These are phyloP conservation scores for Mollisia scopiformis DNA, from an alignment of 2,329 filamentous ascomycete species.

Conservation along the genomic window DNA sequence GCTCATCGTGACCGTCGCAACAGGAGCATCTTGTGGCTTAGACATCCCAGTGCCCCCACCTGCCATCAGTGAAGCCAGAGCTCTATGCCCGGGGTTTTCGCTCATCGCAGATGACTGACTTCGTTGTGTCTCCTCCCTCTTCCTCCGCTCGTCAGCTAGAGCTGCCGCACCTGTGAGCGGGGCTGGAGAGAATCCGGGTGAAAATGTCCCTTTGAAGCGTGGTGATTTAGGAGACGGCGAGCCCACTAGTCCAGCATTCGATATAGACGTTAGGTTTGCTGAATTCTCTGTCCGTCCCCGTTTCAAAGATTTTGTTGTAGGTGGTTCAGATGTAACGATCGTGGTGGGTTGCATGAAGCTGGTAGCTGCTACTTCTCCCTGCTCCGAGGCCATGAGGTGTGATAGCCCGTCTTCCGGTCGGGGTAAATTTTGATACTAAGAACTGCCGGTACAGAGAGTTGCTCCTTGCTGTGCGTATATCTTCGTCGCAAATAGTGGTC, in stretches of 20 bases:
- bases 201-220: constrained; percentile 34
- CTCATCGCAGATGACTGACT: constrained; percentile 45
- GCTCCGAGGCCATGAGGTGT: constrained; percentile 35
- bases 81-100: constrained; percentile 57
- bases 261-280: constrained; percentile 29
- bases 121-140: constrained; percentile 48
- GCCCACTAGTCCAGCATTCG: constrained; percentile 30
- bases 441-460: too few relatives aligned
- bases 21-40: constrained; percentile 55
- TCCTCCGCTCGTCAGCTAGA: constrained; percentile 55
- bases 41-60: constrained; percentile 57
- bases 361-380: constrained; percentile 29
- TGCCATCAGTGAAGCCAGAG: constrained; percentile 57
- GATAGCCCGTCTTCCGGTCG: too few relatives aligned
- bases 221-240: constrained; percentile 38
- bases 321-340: constrained; percentile 24
- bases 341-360: constrained; percentile 26
- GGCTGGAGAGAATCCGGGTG: constrained; percentile 40
- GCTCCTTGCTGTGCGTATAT: too few relatives aligned
- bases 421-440: too few relatives aligned
- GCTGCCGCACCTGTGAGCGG: constrained; percentile 57
- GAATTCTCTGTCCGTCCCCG: constrained; percentile 28
- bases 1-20: constrained; percentile 33
- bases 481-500: too few relatives aligned
- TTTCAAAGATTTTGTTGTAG: constrained; percentile 35